These are phyloP conservation scores for Backusella australiensis DNA, from an alignment of 192 early-diverging fungal genomes.

Conservation along the genomic window DNA sequence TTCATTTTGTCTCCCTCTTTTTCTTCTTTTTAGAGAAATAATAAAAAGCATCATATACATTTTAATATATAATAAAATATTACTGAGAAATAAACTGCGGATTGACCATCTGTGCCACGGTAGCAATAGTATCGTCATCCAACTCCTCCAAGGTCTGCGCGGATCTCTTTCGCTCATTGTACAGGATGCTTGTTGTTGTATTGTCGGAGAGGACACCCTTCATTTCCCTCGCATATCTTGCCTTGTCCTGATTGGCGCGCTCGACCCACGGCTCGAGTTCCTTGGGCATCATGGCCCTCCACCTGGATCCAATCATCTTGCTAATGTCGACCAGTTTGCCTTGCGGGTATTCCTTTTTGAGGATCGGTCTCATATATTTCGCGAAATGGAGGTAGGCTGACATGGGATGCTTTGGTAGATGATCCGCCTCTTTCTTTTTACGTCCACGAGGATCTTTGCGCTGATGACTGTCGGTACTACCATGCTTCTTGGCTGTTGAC, in stretches of 20 bases:
- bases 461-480: background rate
- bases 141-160: conserved; percentile 4
- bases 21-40: background rate
- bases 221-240: conserved; percentile 69
- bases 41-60: background rate
- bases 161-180: background rate
- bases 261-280: conserved; percentile 51
- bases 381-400: conserved; percentile 81
- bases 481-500: background rate
- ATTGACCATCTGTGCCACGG: conserved; percentile 26
- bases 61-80: background rate
- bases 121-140: conserved; percentile 25
- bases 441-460: conserved; percentile 38
- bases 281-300: conserved; percentile 54
- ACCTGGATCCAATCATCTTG: conserved; percentile 68
- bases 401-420: conserved; percentile 84
- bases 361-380: conserved; percentile 59
- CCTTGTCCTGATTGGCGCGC: conserved; percentile 58
- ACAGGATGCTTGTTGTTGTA: background rate
- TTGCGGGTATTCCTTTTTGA: conserved; percentile 62
- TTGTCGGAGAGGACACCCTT: background rate
- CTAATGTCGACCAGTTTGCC: conserved; percentile 69
- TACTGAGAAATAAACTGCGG: background rate
- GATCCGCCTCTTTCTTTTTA: conserved; percentile 65
- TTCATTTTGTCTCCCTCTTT: background rate